These are phyloP conservation scores for Jimgerdemannia lactiflua DNA, from an alignment of 192 early-diverging fungal species.

Conservation along the genomic window DNA sequence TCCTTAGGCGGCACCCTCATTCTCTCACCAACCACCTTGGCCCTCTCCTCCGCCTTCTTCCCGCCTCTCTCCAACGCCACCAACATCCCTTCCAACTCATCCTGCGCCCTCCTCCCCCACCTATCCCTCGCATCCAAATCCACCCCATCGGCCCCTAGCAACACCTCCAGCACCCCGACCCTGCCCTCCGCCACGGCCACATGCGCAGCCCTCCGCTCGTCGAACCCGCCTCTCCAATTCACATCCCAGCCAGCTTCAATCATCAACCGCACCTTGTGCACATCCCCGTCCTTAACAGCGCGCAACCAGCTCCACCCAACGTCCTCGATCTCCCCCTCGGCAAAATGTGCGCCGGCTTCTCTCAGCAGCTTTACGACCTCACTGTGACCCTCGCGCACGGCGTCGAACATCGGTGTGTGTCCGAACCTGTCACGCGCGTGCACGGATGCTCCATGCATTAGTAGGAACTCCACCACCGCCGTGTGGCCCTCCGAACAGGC, in stretches of 20 bases:
- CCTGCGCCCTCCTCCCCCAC: conserved; percentile 52
- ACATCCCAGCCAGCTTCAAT: conserved; percentile 65
- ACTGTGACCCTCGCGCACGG: conserved; percentile 57
- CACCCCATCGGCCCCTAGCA: conserved; percentile 43
- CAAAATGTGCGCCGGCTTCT: conserved; percentile 87
- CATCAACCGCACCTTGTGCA: conserved; percentile 47
- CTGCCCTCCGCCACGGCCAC: conserved; percentile 53
- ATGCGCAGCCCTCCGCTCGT: conserved; percentile 68
- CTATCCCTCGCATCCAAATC: conserved; percentile 44
- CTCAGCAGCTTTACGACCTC: conserved; percentile 68
- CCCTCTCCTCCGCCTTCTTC: conserved; percentile 22
- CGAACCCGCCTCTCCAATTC: conserved; percentile 54
- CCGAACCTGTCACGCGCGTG: conserved; percentile 87
- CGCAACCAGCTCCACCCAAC: conserved; percentile 51
- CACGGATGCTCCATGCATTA: conserved; percentile 84
- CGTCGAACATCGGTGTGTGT: conserved; percentile 88
- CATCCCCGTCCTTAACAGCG: conserved; percentile 35
- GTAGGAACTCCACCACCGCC: conserved; percentile 68
- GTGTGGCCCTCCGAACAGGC: conserved; percentile 77
- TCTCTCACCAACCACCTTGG: conserved; percentile 18
- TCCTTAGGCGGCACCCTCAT: not conserved
- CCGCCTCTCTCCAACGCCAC: conserved; percentile 23
- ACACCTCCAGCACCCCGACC: conserved; percentile 34
- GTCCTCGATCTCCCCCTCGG: conserved; percentile 75
- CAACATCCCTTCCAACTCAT: conserved; percentile 36